Evolutionary conservation across 225 moss, liverwort and hornwort genomes (phyloP), one percentile per base, ranked within the genome.

Genomic region (Takakia lepidozioides): DNA sequence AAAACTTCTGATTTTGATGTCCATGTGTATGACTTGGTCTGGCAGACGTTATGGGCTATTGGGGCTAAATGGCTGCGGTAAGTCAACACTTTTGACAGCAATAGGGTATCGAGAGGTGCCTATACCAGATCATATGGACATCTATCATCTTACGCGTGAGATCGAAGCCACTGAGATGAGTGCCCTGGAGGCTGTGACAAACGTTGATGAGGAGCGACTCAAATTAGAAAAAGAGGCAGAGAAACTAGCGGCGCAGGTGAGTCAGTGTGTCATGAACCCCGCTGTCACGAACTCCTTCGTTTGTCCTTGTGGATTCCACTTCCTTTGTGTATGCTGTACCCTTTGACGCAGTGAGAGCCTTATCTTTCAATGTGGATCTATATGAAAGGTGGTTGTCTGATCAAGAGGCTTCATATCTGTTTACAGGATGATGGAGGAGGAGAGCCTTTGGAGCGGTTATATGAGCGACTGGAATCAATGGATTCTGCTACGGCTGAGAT

Each of bases 121-220:
- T 2, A 92, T 92, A 0, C 92, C 92, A 15, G 87, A 87, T 0
- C 92, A 92, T n/a, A 92, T 92, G 92, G 92, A 92, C 48, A 92
- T 92, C 25, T 92, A 92, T 29, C 92, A 92, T 48, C 60, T 92
- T 52, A 92, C 92, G 7, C 60, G 92, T 26, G 92, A 92, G 66
- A 92, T 92, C 17, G 92, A 92, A 44, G 92, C 92, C 10, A 88
- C 92, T 1, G 88, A 92, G 1, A 56, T 92, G 85, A 88, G 82
- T 30, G 73, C 92, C 7, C 77, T 92, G 0, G 69, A 92, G 68
- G 92, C 92, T 42, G 92, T 92, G 32, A 92, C 81, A 82, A 92
- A 92, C 26, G 92, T 92, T 0, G 92, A 92, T 49, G 77, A 52
- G 4, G 92, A 92, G 47, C 72, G 92, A 30, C 46, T 92, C 30